Evolutionary conservation across 768 basidiomycete species (phyloP).

Genomic region (Phanerochaete sordida): DNA sequence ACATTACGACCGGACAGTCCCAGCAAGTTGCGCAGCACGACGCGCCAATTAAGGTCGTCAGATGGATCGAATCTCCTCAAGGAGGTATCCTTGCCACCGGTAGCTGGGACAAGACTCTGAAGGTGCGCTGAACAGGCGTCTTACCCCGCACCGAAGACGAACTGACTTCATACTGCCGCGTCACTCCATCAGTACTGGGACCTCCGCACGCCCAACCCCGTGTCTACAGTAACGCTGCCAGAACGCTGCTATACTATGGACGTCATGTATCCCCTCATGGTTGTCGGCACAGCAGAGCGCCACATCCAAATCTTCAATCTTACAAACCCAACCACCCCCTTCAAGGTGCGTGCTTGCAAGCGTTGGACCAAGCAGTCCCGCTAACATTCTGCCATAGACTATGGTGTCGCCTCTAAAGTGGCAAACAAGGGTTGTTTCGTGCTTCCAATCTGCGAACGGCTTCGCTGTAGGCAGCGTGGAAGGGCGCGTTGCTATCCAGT

Average conservation of each 20-base stretch:
- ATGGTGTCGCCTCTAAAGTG: slow-evolving; percentile 87
- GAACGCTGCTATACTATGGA: slow-evolving; percentile 91
- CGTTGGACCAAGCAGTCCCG: background rate
- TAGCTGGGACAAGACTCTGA: slow-evolving; percentile 97
- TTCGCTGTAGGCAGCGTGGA: slow-evolving; percentile 87
- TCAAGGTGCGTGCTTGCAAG: slow-evolving; percentile 49
- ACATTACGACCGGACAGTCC: slow-evolving; percentile 77
- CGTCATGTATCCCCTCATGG: slow-evolving; percentile 77
- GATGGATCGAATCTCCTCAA: slow-evolving; percentile 81
- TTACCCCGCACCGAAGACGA: background rate
- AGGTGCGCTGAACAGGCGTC: slow-evolving; percentile 44
- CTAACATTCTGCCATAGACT: slow-evolving; percentile 40
- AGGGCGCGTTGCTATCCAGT: slow-evolving; percentile 96
- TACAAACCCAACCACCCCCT: slow-evolving; percentile 71
- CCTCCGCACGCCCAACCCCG: slow-evolving; percentile 68
- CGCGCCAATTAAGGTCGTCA: slow-evolving; percentile 78
- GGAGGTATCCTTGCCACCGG: slow-evolving; percentile 88
- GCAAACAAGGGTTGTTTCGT: slow-evolving; percentile 86
- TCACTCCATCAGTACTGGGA: slow-evolving; percentile 79
- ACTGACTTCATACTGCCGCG: too few relatives aligned
- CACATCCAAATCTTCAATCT: slow-evolving; percentile 90
- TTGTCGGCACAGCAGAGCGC: slow-evolving; percentile 90
- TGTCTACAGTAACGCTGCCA: slow-evolving; percentile 78
- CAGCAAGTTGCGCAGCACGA: slow-evolving; percentile 89
- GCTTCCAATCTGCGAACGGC: slow-evolving; percentile 74